These are phyloP conservation scores for Moesziomyces aphidis DNA, from an alignment of 1,284 basidiomycete genomes.

Conservation along the genomic window DNA sequence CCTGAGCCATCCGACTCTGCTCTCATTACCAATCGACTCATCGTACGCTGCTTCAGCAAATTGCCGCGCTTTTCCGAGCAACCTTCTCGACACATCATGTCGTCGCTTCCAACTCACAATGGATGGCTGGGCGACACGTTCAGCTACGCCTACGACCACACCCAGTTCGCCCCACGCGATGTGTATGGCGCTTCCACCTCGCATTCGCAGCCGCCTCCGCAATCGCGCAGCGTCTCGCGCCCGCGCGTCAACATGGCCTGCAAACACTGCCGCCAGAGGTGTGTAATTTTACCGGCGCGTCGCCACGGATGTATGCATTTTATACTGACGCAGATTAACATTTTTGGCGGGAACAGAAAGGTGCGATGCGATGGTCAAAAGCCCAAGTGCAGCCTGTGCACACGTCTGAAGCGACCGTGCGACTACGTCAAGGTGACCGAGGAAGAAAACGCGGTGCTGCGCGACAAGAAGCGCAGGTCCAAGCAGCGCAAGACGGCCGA, in stretches of 20 bases:
- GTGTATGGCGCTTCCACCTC: conserved; percentile 3
- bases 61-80: background rate
- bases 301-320: conserved; percentile 7
- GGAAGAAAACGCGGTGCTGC: conserved; percentile 21
- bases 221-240: conserved; percentile 14
- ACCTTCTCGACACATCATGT: background rate
- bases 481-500: conserved; percentile 16
- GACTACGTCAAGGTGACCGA: conserved; percentile 24
- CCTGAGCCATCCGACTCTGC: background rate
- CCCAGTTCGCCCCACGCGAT: conserved; percentile 1
- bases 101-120: conserved; percentile 4
- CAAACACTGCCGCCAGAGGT: conserved; percentile 33
- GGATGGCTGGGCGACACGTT: conserved; percentile 7
- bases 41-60: background rate
- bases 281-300: conserved; percentile 8
- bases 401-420: conserved; percentile 10
- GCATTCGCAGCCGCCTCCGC: conserved; percentile 1
- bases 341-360: conserved; percentile 11
- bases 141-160: conserved; percentile 10
- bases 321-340: background rate
- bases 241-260: conserved; percentile 30
- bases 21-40: background rate
- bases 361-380: conserved; percentile 24
- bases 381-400: conserved; percentile 25
- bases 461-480: conserved; percentile 23